Evolutionary conservation across 176 grass and related monocot species (phyloP).

Genomic region (Chloris gayana): DNA sequence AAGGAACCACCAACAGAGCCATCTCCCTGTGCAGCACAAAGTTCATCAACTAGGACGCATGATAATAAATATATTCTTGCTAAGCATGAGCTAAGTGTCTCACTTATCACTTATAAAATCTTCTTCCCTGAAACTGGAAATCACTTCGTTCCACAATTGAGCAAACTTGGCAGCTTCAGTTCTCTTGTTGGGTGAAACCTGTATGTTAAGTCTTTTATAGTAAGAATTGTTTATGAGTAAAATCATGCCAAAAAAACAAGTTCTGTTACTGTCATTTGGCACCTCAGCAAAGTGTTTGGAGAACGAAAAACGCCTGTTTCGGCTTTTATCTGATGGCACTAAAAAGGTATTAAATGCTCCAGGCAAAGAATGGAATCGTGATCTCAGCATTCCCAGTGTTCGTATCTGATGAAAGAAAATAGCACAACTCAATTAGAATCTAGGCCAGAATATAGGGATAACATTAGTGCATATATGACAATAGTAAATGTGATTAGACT

Average conservation of each 20-base stretch:
- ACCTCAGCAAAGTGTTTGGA: conserved; percentile 94
- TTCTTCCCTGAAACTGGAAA: conserved; percentile 93
- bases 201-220: conserved; percentile 43
- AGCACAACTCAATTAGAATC: conserved; percentile 32
- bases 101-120: conserved; percentile 97
- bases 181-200: conserved; percentile 97
- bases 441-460: not conserved
- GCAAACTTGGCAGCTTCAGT: conserved; percentile 99
- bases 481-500: conserved; percentile 15
- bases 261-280: conserved; percentile 24
- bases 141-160: conserved; percentile 98
- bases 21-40: conserved; percentile 71
- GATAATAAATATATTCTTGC: not conserved
- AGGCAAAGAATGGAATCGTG: conserved; percentile 93
- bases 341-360: conserved; percentile 95
- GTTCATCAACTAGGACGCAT: conserved; percentile 11
- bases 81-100: conserved; percentile 40
- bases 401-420: conserved; percentile 61
- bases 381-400: conserved; percentile 94
- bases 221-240: conserved; percentile 31
- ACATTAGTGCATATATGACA: not conserved
- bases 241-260: conserved; percentile 10
- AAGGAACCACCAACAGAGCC: conserved; percentile 94
- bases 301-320: conserved; percentile 73
- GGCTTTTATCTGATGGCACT: conserved; percentile 74